These are phyloP conservation scores for Colletotrichum aenigma DNA, from an alignment of 2,329 filamentous ascomycete genomes.

Conservation along the genomic window DNA sequence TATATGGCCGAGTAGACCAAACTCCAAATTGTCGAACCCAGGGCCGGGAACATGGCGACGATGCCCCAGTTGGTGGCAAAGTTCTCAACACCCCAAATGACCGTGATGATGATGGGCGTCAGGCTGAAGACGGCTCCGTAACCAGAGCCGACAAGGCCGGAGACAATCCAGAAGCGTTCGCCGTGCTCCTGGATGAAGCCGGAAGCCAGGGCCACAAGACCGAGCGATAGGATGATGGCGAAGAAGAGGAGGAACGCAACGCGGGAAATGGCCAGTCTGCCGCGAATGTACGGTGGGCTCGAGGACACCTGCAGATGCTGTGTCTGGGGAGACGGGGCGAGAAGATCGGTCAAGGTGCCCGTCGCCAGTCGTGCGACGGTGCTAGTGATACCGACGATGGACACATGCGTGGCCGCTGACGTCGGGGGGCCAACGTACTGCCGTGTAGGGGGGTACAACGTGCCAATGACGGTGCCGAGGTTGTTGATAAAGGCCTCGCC, in stretches of 20 bases:
- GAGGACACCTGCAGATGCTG: slow-evolving; percentile 56
- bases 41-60: slow-evolving; percentile 87
- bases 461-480: slow-evolving; percentile 89
- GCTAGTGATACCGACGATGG: slow-evolving; percentile 87
- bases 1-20: slow-evolving; percentile 86
- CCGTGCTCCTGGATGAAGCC: slow-evolving; percentile 76
- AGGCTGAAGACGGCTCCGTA: slow-evolving; percentile 93
- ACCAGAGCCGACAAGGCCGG: slow-evolving; percentile 82
- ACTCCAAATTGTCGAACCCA: slow-evolving; percentile 89
- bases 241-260: slow-evolving; percentile 80
- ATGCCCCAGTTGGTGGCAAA: slow-evolving; percentile 99
- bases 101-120: slow-evolving; percentile 90
- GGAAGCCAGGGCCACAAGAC: slow-evolving; percentile 78
- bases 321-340: slow-evolving; percentile 72
- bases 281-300: slow-evolving; percentile 19
- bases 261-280: slow-evolving; percentile 70
- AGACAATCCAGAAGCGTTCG: slow-evolving; percentile 85
- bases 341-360: slow-evolving; percentile 84
- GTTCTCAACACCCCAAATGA: slow-evolving; percentile 98
- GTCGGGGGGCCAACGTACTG: slow-evolving; percentile 49
- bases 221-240: slow-evolving; percentile 73
- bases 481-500: slow-evolving; percentile 99
- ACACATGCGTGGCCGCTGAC: slow-evolving; percentile 85
- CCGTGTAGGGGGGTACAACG: slow-evolving; percentile 68
- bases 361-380: slow-evolving; percentile 90